These are phyloP conservation scores for Phialophora expanda DNA, from an alignment of 2,329 filamentous ascomycete genomes.

Conservation along the genomic window DNA sequence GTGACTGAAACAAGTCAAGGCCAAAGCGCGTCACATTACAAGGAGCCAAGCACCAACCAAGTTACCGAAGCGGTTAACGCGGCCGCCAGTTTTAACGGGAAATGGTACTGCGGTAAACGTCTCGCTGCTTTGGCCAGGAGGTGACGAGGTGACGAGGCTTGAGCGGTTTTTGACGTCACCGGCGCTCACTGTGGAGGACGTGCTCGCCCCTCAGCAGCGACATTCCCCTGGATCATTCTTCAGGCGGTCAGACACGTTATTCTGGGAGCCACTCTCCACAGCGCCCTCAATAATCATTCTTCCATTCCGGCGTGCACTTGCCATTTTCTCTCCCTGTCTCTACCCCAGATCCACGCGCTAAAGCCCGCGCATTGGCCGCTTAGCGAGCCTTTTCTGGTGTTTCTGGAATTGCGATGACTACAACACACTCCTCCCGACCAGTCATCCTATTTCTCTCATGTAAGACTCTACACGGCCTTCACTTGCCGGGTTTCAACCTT, in stretches of 20 bases:
- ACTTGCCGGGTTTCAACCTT: slow-evolving; percentile 3
- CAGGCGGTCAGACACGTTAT: too few relatives aligned
- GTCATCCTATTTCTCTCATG: slow-evolving; percentile 34
- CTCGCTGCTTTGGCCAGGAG: background rate
- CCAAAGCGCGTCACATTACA: background rate
- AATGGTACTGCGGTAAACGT: background rate
- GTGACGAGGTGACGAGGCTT: background rate
- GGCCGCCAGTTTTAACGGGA: background rate
- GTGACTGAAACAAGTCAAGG: background rate
- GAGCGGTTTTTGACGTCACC: slow-evolving; percentile 14
- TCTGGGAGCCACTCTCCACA: background rate
- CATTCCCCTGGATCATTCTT: background rate
- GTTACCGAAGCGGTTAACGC: background rate
- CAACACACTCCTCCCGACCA: slow-evolving; percentile 24
- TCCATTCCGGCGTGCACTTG: background rate
- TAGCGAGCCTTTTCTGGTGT: slow-evolving; percentile 1
- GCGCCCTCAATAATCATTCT: background rate
- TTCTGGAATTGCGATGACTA: slow-evolving; percentile 25
- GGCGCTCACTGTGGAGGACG: background rate
- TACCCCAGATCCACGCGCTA: slow-evolving; percentile 2
- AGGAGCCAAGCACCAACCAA: background rate
- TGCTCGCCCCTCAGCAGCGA: background rate
- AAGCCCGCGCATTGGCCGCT: slow-evolving; percentile 9
- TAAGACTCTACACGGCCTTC: slow-evolving; percentile 18
- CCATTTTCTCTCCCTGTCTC: background rate